A percentile compares a stretch with the other conserved stretches of the same genome.
Evolutionary conservation across 2,329 filamentous ascomycete species (phyloP).

Genomic region (Ceratocystis cacaofunesta): DNA sequence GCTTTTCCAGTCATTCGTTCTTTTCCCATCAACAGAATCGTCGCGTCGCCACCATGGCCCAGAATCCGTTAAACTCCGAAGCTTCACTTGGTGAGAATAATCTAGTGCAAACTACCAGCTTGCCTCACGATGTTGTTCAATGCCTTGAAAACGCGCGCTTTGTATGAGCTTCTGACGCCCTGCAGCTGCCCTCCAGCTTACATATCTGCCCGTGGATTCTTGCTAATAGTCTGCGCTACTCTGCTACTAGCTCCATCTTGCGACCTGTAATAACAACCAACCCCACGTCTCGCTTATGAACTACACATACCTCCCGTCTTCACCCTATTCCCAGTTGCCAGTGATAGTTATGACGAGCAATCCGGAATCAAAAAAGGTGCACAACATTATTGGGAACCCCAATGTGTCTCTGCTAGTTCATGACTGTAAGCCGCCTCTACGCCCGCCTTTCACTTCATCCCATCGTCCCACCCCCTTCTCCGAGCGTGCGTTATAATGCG

Average conservation of each 20-base stretch:
- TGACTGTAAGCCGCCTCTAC: conserved; percentile 44
- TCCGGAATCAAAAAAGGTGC: conserved; percentile 60
- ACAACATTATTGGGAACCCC: conserved; percentile 70
- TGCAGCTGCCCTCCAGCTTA: conserved; percentile 2
- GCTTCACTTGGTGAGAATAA: conserved; percentile 48
- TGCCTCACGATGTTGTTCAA: conserved; percentile 74
- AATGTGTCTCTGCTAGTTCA: conserved; percentile 90
- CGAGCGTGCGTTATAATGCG: neutral
- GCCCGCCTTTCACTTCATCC: neutral
- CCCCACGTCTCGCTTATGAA: conserved; percentile 97
- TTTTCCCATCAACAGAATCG: too few relatives aligned
- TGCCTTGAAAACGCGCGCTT: conserved; percentile 92
- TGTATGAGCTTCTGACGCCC: conserved; percentile 38
- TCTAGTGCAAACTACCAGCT: conserved; percentile 52
- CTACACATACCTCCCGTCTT: conserved; percentile 86
- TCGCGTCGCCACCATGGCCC: conserved; percentile 27
- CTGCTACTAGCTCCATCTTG: conserved; percentile 65
- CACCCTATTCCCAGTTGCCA: conserved; percentile 52
- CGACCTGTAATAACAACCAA: conserved; percentile 68
- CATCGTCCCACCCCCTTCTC: neutral
- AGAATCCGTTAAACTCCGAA: conserved; percentile 60
- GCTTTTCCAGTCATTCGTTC: too few relatives aligned
- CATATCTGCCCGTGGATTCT: neutral
- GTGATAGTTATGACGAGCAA: conserved; percentile 92
- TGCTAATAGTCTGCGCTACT: conserved; percentile 4